Conservation (phyloP, 306 rosid genomes). For the Casuarina glauca region DNA sequence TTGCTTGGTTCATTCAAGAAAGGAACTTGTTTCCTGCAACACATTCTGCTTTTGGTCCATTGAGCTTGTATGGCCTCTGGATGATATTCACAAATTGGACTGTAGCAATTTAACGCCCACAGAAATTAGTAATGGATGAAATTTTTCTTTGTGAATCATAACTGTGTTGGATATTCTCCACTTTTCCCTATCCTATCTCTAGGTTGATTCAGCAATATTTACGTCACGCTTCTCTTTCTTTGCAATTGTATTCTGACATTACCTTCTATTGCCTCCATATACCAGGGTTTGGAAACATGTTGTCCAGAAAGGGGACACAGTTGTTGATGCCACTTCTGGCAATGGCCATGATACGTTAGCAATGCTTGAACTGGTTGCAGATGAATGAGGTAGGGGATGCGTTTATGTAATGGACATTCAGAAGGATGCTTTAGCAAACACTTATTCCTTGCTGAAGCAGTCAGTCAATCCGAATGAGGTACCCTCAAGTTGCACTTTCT, state of each 20-base stretch:
- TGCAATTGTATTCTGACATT: conserved; percentile 9
- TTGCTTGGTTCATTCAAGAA: neutral
- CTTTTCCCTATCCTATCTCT: neutral
- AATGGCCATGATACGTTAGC: conserved; percentile 84
- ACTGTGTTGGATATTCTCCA: neutral
- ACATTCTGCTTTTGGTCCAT: neutral
- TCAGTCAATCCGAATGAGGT: conserved; percentile 58
- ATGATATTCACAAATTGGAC: neutral
- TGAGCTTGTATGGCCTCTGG: neutral
- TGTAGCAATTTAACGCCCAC: neutral
- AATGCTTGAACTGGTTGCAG: conserved; percentile 76
- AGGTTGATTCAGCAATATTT: neutral
- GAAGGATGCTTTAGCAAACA: conserved; percentile 67
- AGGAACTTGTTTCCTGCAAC: neutral
- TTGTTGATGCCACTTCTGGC: conserved; percentile 90
- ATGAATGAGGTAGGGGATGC: conserved; percentile 51
- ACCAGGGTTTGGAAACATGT: conserved; percentile 76
- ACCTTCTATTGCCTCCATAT: conserved; percentile 15
- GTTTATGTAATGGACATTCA: conserved; percentile 81
- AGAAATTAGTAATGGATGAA: neutral
- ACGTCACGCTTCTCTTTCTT: neutral
- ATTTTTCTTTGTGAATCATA: neutral
- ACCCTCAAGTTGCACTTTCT: conserved; percentile 5
- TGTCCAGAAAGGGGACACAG: conserved; percentile 71
- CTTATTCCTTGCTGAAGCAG: conserved; percentile 57